A percentile compares a stretch with the other conserved stretches of the same genome.
Evolutionary conservation across 768 basidiomycete genomes (phyloP).

Genomic region (Termitomyces sp.): DNA sequence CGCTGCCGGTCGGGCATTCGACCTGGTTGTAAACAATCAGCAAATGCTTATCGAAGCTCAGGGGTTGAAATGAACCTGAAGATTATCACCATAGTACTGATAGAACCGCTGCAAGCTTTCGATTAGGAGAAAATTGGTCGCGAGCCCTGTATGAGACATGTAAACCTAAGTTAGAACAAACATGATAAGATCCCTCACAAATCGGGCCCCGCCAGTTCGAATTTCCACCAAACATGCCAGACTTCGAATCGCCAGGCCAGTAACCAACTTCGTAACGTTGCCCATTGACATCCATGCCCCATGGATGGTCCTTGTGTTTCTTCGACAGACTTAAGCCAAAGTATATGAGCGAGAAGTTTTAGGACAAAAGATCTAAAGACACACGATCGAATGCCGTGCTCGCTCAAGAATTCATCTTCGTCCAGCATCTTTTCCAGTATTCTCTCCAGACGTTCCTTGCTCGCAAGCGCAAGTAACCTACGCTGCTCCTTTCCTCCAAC

Average conservation of each 20-base stretch:
- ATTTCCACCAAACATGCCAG: conserved; percentile 98
- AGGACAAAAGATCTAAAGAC: conserved; percentile 20
- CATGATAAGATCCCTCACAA: conserved; percentile 40
- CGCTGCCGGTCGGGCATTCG: conserved; percentile 94
- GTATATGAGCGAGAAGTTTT: not conserved
- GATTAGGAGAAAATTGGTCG: conserved; percentile 93
- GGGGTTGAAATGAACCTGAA: conserved; percentile 42
- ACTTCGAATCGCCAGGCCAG: conserved; percentile 97
- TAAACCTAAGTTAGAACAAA: not conserved
- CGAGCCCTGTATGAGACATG: conserved; percentile 59
- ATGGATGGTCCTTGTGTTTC: conserved; percentile 85
- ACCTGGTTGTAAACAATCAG: conserved; percentile 34
- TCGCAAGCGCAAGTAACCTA: conserved; percentile 81
- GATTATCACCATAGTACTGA: conserved; percentile 91
- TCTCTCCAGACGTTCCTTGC: conserved; percentile 81
- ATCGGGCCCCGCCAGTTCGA: conserved; percentile 97
- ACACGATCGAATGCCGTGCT: conserved; percentile 93
- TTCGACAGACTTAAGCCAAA: conserved; percentile 67
- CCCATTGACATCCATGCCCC: conserved; percentile 92
- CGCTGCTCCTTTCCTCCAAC: conserved; percentile 77
- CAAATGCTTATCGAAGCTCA: no score
- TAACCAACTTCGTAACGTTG: conserved; percentile 89
- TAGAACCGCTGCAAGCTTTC: conserved; percentile 97
- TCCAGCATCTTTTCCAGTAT: conserved; percentile 97
- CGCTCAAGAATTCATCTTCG: conserved; percentile 94